phyloP scores from a whole-genome alignment of 306 rosid species.

The Castanea mollissima region DNA sequence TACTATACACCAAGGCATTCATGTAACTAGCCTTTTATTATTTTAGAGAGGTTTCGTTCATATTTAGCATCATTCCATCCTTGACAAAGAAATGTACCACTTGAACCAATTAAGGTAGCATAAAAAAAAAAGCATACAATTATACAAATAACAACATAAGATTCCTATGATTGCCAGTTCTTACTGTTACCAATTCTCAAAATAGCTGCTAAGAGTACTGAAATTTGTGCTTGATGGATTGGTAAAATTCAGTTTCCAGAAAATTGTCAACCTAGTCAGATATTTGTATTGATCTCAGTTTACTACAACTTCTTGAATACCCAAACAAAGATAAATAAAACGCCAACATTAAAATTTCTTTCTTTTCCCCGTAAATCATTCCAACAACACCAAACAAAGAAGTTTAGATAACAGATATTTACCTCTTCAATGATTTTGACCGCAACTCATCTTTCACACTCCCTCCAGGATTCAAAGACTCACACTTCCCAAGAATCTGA shows the following conservation, averaged over 20 bases:
- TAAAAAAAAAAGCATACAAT: too few relatives aligned
- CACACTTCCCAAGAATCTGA: constrained; percentile 91
- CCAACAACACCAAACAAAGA: not conserved
- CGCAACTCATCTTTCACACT: constrained; percentile 96
- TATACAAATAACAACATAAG: too few relatives aligned
- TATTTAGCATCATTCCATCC: too few relatives aligned
- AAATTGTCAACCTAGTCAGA: not conserved
- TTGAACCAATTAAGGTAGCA: too few relatives aligned
- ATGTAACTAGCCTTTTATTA: too few relatives aligned
- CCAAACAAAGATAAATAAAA: not conserved
- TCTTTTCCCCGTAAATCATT: not conserved
- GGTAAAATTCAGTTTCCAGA: not conserved
- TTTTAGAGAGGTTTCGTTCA: too few relatives aligned
- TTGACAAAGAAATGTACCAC: too few relatives aligned
- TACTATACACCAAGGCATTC: too few relatives aligned
- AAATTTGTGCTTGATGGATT: not conserved
- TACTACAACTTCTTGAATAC: not conserved
- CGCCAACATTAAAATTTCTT: not conserved
- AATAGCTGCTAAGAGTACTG: too few relatives aligned
- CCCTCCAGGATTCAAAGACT: constrained; percentile 94
- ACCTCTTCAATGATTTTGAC: constrained; percentile 86
- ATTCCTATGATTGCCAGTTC: too few relatives aligned
- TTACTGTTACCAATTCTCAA: too few relatives aligned
- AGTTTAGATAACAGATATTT: not conserved
- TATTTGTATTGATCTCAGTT: not conserved